These are phyloP conservation scores for Lojkania enalia DNA, from an alignment of 2,329 filamentous ascomycete species.

Conservation along the genomic window DNA sequence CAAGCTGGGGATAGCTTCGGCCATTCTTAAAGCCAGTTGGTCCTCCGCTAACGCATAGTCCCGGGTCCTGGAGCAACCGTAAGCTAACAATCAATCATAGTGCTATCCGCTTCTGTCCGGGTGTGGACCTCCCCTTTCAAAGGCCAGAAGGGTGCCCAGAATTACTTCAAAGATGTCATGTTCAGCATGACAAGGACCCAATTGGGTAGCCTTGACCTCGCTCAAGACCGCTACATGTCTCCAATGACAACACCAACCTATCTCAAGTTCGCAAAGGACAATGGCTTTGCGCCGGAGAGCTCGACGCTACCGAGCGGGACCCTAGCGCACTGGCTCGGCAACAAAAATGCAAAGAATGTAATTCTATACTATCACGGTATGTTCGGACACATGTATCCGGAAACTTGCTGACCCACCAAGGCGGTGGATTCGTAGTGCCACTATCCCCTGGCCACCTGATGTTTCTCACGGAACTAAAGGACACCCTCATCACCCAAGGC, in stretches of 20 bases:
- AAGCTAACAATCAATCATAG: constrained; percentile 16
- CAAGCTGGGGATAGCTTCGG: constrained; percentile 40
- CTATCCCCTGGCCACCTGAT: constrained; percentile 52
- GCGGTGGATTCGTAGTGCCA: constrained; percentile 60
- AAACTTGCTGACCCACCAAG: constrained; percentile 34
- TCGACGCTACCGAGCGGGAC: constrained; percentile 47
- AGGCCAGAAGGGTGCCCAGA: constrained; percentile 37
- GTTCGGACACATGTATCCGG: not conserved
- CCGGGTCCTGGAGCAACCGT: not conserved
- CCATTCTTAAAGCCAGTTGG: constrained; percentile 34
- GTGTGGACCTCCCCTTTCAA: constrained; percentile 43
- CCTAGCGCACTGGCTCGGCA: constrained; percentile 54
- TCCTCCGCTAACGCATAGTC: constrained; percentile 1
- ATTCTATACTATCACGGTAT: constrained; percentile 54
- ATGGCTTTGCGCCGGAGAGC: constrained; percentile 44
- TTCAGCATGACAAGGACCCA: constrained; percentile 36
- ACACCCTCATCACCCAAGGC: constrained; percentile 43
- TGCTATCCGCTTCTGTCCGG: constrained; percentile 39
- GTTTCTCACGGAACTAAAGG: constrained; percentile 52
- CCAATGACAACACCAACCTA: constrained; percentile 38
- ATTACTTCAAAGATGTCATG: constrained; percentile 43
- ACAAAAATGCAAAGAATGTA: constrained; percentile 41
- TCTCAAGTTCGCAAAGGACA: constrained; percentile 38
- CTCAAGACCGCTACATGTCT: constrained; percentile 40
- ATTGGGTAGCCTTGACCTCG: constrained; percentile 33